These are phyloP conservation scores for Fistulifera solaris DNA, from an alignment of 108 stramenopile genomes.

Conservation along the genomic window DNA sequence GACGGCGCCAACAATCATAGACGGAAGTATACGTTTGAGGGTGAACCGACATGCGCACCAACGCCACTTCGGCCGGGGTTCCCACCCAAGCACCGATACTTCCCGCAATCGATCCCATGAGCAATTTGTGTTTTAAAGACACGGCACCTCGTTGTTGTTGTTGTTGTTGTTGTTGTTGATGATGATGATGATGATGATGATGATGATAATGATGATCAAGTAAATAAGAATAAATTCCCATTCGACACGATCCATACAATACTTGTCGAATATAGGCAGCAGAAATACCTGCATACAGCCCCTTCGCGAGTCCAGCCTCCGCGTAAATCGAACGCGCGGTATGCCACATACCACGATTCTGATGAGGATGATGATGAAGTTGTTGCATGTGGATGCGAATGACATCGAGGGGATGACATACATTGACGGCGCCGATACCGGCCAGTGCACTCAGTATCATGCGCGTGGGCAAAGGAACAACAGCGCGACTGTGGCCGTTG, in stretches of 20 bases:
- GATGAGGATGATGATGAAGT: too few relatives aligned
- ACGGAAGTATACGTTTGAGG: conserved; percentile 54
- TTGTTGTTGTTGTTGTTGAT: conserved; percentile 31
- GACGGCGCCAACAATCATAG: conserved; percentile 35
- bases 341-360: too few relatives aligned
- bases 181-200: too few relatives aligned
- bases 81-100: conserved; percentile 62
- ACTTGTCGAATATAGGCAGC: conserved; percentile 62
- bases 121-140: conserved; percentile 41
- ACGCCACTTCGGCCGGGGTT: conserved; percentile 50
- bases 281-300: conserved; percentile 48
- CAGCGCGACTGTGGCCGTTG: too few relatives aligned
- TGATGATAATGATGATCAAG: too few relatives aligned
- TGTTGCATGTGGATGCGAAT: conserved; percentile 56
- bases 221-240: conserved; percentile 55
- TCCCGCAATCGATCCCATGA: conserved; percentile 49
- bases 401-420: conserved; percentile 64
- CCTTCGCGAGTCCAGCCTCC: conserved; percentile 36
- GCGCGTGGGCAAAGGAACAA: conserved; percentile 13
- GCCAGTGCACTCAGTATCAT: conserved; percentile 50
- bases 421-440: conserved; percentile 57
- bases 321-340: conserved; percentile 39
- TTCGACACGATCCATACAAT: conserved; percentile 60
- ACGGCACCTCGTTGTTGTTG: conserved; percentile 32
- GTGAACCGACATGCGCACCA: conserved; percentile 59